Evolutionary conservation across 2,329 filamentous ascomycete genomes (phyloP).

Genomic region (Daldinia sp.): DNA sequence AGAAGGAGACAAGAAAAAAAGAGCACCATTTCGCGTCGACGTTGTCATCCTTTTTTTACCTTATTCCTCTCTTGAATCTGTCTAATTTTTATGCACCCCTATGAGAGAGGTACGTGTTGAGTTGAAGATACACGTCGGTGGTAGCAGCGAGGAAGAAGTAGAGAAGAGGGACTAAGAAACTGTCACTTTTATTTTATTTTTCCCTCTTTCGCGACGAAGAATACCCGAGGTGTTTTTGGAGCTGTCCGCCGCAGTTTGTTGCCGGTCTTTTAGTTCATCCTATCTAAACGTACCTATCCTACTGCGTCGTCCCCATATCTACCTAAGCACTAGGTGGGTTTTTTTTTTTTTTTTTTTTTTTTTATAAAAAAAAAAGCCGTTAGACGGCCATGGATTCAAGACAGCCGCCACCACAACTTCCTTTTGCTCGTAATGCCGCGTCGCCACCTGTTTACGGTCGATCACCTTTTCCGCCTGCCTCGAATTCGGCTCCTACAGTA

Average conservation of each 20-base stretch:
- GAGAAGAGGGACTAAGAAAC: conserved; percentile 4
- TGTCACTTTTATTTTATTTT: not conserved
- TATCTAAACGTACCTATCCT: not conserved
- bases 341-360: too few relatives aligned
- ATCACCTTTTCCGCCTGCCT: conserved; percentile 39
- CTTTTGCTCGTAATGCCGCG: conserved; percentile 43
- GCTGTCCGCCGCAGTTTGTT: conserved; percentile 5
- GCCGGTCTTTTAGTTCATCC: conserved; percentile 17
- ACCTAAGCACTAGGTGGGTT: conserved; percentile 32
- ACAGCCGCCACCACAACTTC: conserved; percentile 41
- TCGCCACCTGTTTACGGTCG: conserved; percentile 41
- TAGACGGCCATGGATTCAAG: conserved; percentile 42
- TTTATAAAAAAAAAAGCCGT: conserved; percentile 22
- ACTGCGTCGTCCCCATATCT: conserved; percentile 5
- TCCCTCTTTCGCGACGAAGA: conserved; percentile 5
- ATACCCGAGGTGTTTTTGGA: conserved; percentile 19
- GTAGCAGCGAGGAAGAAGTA: conserved; percentile 15
- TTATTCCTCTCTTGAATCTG: not conserved
- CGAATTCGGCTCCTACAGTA: conserved; percentile 19
- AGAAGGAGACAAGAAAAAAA: not conserved
- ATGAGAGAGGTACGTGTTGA: conserved; percentile 23
- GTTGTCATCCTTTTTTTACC: conserved; percentile 16
- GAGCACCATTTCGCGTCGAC: conserved; percentile 7
- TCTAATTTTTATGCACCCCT: conserved; percentile 10
- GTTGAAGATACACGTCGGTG: conserved; percentile 14